Base-by-base conservation (phyloP, 495 filamentous ascomycete genomes). In the Penicillium coffeae region DNA sequence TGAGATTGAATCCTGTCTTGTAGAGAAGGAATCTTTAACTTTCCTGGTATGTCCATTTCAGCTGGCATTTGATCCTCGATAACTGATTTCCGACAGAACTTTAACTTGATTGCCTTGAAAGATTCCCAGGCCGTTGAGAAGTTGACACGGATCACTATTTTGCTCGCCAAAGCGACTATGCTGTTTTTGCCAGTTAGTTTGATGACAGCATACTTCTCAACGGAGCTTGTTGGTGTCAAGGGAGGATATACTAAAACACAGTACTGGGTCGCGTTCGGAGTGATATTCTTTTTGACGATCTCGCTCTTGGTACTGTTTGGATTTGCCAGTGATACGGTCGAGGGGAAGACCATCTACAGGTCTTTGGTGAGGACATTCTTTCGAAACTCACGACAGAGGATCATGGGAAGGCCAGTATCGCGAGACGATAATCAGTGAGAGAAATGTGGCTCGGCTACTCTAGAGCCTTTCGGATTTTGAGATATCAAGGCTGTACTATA, bases 71-170 rank as follows among this genome's bases (percentile, higher is more conserved):
- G 21, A 38, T 18, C 13, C 34, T 25, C 33, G 16, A 14, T 15
- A 32, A 3, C 32, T 21, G 0, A 35, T n/a, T 13, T 16, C 13
- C 2, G 3, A 13, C 37, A 89, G 86, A 89, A 89, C 64, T 94
- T 93, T 77, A 92, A 90, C 68, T 76, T 95, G 55, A 90, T 88
- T 45, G 84, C 89, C 10, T 83, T 92, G 57, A 88, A 88, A 57
- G 86, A 95, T 68, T 88, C 87, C 2, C 77, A 85, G 46, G 81
- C 84, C 2, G 86, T 90, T 6, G 88, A 91, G 42, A 79, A 83
- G 21, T 75, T 95, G 18, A 91, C 88, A 0, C 74, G 87, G 21
- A 84, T 88, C 50, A 90, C 89, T 0, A 88, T 90, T 33, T 69
- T 93, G n/a, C 70, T 94, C 12, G 87, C 86, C 20, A 92, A 92